These are phyloP conservation scores for Fusarium buxicola DNA, from an alignment of 2,329 filamentous ascomycete genomes.

Conservation along the genomic window DNA sequence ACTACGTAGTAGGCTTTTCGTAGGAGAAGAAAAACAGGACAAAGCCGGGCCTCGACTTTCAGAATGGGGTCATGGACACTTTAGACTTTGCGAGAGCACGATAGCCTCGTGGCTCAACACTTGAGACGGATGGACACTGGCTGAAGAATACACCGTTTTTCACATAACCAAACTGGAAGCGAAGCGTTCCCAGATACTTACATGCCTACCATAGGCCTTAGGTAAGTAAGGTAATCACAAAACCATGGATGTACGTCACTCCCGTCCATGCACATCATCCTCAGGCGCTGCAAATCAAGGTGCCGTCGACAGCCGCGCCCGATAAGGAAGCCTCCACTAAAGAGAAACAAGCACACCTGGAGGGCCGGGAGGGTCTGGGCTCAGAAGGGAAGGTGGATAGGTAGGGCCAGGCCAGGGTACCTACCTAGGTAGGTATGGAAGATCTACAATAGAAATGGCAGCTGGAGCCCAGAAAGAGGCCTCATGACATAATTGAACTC, in stretches of 20 bases:
- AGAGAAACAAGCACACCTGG: conserved; percentile 2
- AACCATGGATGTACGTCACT: no score
- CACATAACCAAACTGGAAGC: no score
- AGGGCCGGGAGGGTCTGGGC: conserved; percentile 5
- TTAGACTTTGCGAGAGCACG: conserved; percentile 2
- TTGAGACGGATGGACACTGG: not conserved
- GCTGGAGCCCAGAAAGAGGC: conserved; percentile 1
- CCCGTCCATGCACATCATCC: no score
- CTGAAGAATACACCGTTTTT: no score
- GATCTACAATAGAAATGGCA: not conserved
- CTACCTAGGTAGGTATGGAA: no score
- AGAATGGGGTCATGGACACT: not conserved
- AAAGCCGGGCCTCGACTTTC: conserved; percentile 1
- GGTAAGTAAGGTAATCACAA: no score
- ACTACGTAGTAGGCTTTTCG: no score
- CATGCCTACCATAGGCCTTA: no score
- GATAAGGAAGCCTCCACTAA: not conserved
- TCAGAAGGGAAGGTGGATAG: not conserved
- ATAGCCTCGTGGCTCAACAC: not conserved
- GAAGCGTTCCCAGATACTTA: no score
- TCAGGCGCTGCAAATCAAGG: not conserved
- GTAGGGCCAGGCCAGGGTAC: no score
- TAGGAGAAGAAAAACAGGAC: not conserved
- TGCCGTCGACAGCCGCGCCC: conserved; percentile 8
- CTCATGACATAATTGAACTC: not conserved